Evolutionary conservation across 257 asterid species (phyloP).

Genomic region (Solanum bukasovii): DNA sequence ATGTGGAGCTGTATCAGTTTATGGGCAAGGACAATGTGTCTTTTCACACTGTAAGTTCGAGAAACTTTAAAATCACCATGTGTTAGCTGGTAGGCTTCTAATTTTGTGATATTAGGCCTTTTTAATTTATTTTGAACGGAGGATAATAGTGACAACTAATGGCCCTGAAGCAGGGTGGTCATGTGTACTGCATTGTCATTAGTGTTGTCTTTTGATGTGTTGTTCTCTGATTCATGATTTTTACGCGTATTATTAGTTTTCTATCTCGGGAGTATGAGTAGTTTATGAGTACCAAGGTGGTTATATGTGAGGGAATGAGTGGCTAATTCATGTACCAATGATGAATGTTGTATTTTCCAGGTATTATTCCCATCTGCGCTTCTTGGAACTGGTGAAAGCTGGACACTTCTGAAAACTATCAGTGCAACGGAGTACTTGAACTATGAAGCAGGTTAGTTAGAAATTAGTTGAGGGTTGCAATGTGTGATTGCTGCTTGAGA

Average conservation of each 20-base stretch:
- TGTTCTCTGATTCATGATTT: neutral
- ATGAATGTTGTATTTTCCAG: constrained; percentile 23
- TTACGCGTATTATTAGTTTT: neutral
- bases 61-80: neutral
- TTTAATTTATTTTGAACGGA: neutral
- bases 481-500: neutral
- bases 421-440: constrained; percentile 95
- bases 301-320: neutral
- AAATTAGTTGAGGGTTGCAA: neutral
- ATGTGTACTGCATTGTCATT: neutral
- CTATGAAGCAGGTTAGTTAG: constrained; percentile 81
- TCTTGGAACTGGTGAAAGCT: constrained; percentile 87
- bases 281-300: neutral
- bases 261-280: neutral
- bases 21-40: constrained; percentile 99
- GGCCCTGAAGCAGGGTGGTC: neutral
- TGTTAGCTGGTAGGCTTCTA: neutral
- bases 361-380: constrained; percentile 94
- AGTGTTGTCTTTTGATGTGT: neutral
- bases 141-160: neutral
- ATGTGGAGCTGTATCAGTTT: constrained; percentile 93
- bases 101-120: neutral
- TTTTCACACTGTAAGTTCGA: constrained; percentile 76
- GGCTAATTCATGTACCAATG: neutral
- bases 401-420: constrained; percentile 97